Conservation (phyloP, 495 filamentous ascomycete genomes). For the Penicillium paxilli region DNA sequence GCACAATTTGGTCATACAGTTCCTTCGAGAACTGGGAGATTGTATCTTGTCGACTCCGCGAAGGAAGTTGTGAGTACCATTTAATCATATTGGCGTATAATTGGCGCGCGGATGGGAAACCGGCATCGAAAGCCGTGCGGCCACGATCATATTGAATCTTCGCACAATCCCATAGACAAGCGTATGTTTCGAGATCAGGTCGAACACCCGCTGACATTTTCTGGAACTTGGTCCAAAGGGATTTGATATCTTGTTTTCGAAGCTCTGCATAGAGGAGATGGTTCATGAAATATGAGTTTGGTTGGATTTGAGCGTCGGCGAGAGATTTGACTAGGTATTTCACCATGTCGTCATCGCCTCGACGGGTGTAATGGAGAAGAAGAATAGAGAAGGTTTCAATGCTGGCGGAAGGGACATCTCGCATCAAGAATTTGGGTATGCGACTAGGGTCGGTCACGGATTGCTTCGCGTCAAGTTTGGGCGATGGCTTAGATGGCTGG, state of each 20-base stretch:
- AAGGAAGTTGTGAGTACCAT: slow-evolving; percentile 43
- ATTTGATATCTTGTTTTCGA: slow-evolving; percentile 49
- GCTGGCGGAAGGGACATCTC: slow-evolving; percentile 57
- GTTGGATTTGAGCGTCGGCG: slow-evolving; percentile 56
- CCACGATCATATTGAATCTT: slow-evolving; percentile 53
- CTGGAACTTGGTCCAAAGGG: slow-evolving; percentile 58
- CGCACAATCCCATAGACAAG: slow-evolving; percentile 63
- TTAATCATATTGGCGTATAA: slow-evolving; percentile 65
- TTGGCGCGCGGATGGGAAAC: slow-evolving; percentile 47
- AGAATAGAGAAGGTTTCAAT: slow-evolving; percentile 78
- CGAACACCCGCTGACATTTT: slow-evolving; percentile 45
- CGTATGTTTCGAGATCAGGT: slow-evolving; percentile 70
- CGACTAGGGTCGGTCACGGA: slow-evolving; percentile 15
- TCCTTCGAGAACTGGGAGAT: slow-evolving; percentile 47
- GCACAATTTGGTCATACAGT: slow-evolving; percentile 57
- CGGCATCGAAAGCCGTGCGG: slow-evolving; percentile 31
- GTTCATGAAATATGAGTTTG: slow-evolving; percentile 74
- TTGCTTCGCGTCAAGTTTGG: slow-evolving; percentile 22
- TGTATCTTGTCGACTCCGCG: slow-evolving; percentile 20
- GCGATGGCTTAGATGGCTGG: slow-evolving; percentile 16
- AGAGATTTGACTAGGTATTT: slow-evolving; percentile 59
- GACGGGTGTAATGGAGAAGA: slow-evolving; percentile 66
- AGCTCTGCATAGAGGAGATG: slow-evolving; percentile 64
- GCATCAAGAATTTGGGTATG: slow-evolving; percentile 38
- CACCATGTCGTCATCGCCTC: slow-evolving; percentile 56